phyloP scores from a whole-genome alignment of 2,329 filamentous ascomycete species.

The Chaetomium strumarium region DNA sequence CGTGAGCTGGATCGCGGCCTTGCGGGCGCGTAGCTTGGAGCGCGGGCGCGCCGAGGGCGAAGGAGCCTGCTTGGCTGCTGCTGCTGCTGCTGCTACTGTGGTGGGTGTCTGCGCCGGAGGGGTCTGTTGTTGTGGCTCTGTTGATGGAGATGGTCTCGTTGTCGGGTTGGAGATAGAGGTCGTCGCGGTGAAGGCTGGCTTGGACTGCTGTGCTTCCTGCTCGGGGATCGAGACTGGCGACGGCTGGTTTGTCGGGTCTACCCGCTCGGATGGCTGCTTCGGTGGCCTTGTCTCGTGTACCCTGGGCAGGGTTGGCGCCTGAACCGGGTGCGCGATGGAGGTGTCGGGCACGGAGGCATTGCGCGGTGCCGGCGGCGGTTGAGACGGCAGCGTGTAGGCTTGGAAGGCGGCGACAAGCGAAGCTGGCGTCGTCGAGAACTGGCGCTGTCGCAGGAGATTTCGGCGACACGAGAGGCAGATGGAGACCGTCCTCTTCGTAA shows the following conservation, averaged over 20 bases:
- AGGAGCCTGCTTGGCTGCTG: slow-evolving; percentile 39
- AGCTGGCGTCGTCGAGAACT: slow-evolving; percentile 34
- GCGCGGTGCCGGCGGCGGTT: slow-evolving; percentile 35
- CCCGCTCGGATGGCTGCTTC: slow-evolving; percentile 19
- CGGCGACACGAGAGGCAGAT: slow-evolving; percentile 38
- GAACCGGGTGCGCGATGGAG: slow-evolving; percentile 40
- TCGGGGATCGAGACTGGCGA: slow-evolving; percentile 49
- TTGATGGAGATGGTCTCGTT: slow-evolving; percentile 14
- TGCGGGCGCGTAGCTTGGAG: slow-evolving; percentile 63
- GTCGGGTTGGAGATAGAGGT: slow-evolving; percentile 26
- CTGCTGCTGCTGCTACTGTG: slow-evolving; percentile 15
- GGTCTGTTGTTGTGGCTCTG: background rate
- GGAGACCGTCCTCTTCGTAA: slow-evolving; percentile 32
- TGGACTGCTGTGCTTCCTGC: slow-evolving; percentile 61
- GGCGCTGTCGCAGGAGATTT: slow-evolving; percentile 36
- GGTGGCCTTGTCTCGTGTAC: slow-evolving; percentile 50
- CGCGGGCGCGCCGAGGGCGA: slow-evolving; percentile 37
- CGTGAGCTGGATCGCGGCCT: slow-evolving; percentile 86
- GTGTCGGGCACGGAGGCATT: slow-evolving; percentile 42
- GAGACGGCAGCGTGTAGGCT: slow-evolving; percentile 44
- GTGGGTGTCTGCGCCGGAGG: slow-evolving; percentile 9
- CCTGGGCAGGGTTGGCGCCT: slow-evolving; percentile 36
- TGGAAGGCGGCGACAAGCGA: slow-evolving; percentile 39
- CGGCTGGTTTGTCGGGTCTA: slow-evolving; percentile 13
- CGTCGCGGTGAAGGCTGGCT: slow-evolving; percentile 34